phyloP scores from a whole-genome alignment of 1,284 basidiomycete genomes.

The Microbotryomycetes sp. region DNA sequence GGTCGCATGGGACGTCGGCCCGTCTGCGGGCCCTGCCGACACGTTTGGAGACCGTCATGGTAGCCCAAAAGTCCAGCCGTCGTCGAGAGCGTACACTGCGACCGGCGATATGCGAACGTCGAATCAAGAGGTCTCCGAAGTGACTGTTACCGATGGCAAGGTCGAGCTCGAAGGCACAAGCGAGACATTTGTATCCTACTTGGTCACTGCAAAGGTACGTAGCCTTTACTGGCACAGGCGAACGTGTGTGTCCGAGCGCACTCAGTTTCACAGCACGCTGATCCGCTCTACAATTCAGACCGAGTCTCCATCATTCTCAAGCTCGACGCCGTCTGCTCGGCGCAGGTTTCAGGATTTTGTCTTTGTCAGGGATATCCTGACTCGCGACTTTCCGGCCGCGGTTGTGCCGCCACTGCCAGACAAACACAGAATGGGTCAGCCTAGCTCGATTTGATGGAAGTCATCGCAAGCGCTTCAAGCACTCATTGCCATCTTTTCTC shows the following conservation, averaged over 20 bases:
- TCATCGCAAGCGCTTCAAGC: background rate
- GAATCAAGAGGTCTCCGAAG: slow-evolving; percentile 34
- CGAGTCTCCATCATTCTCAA: slow-evolving; percentile 69
- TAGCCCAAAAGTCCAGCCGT: too few relatives aligned
- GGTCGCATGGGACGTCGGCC: slow-evolving; percentile 29
- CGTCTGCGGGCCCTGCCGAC: too few relatives aligned
- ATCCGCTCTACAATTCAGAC: slow-evolving; percentile 50
- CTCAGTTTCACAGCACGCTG: background rate
- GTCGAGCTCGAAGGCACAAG: slow-evolving; percentile 94
- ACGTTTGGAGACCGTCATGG: too few relatives aligned
- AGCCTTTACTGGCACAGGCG: too few relatives aligned
- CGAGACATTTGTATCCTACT: slow-evolving; percentile 91
- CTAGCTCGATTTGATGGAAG: background rate
- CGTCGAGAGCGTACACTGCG: background rate
- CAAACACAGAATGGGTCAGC: slow-evolving; percentile 86
- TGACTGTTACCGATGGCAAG: slow-evolving; percentile 80
- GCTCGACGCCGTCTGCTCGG: slow-evolving; percentile 62
- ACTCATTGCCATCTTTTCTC: background rate
- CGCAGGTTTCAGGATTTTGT: slow-evolving; percentile 96
- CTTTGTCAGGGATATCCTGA: slow-evolving; percentile 81
- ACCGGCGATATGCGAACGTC: background rate
- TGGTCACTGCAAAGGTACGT: slow-evolving; percentile 77
- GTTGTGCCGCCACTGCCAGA: slow-evolving; percentile 93
- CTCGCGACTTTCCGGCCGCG: slow-evolving; percentile 88
- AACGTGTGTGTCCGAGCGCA: background rate